Percentiles rank a stretch among this genome's conserved stretches.
phyloP scores from a whole-genome alignment of 768 basidiomycete species.

The Hydnomerulius pinastri region DNA sequence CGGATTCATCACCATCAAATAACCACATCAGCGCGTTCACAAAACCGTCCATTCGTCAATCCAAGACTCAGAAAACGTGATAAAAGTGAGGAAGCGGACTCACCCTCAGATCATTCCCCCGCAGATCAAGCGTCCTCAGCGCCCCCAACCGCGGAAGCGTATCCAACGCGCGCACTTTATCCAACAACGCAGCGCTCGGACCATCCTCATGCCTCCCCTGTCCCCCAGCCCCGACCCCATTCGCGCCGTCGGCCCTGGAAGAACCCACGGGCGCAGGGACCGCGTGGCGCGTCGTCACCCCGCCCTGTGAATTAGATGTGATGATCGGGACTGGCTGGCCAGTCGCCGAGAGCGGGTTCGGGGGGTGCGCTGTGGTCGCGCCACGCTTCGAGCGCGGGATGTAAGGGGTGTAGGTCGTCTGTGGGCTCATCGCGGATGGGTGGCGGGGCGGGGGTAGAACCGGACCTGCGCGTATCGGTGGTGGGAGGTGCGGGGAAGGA shows the following conservation, averaged over 20 bases:
- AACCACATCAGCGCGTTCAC: not conserved
- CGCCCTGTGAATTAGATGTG: constrained; percentile 59
- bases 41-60: too few relatives aligned
- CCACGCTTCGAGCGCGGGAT: constrained; percentile 65
- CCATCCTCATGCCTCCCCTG: constrained; percentile 34
- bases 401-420: constrained; percentile 84
- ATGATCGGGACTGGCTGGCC: constrained; percentile 67
- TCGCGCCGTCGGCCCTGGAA: constrained; percentile 1
- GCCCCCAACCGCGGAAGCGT: constrained; percentile 83
- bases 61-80: too few relatives aligned
- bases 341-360: constrained; percentile 40
- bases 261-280: constrained; percentile 14
- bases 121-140: constrained; percentile 86
- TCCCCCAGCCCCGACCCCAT: not conserved
- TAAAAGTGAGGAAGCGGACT: too few relatives aligned
- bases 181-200: constrained; percentile 77
- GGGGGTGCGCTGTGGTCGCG: constrained; percentile 24
- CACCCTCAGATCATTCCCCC: constrained; percentile 89
- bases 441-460: constrained; percentile 53
- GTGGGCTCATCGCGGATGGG: constrained; percentile 46
- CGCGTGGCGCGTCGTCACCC: constrained; percentile 53
- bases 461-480: constrained; percentile 36
- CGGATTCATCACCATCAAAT: not conserved
- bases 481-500: constrained; percentile 27
- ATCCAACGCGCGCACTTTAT: constrained; percentile 90